Conservation (phyloP, 2,329 filamentous ascomycete species). For the Colletotrichum tofieldiae region DNA sequence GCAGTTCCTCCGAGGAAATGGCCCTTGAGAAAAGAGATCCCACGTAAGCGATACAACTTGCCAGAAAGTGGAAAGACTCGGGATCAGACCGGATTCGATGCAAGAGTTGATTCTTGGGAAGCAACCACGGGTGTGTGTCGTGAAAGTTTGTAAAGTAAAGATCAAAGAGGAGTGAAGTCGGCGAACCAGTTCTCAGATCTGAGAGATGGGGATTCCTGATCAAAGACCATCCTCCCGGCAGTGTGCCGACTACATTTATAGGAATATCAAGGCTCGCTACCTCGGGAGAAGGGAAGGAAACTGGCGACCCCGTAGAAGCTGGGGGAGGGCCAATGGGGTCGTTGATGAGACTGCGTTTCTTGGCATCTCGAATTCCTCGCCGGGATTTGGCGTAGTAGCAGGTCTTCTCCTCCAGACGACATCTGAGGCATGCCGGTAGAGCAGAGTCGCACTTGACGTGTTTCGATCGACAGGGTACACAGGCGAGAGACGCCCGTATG, state of each 20-base stretch:
- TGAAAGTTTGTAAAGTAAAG: conserved; percentile 50
- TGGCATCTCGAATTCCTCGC: conserved; percentile 58
- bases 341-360: conserved; percentile 52
- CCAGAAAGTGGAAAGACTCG: conserved; percentile 48
- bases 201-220: conserved; percentile 40
- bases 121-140: conserved; percentile 43
- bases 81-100: conserved; percentile 24
- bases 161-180: conserved; percentile 43
- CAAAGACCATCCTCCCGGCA: conserved; percentile 47
- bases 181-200: conserved; percentile 37
- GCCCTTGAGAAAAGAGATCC: conserved; percentile 55
- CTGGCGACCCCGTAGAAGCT: conserved; percentile 10
- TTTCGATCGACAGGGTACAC: conserved; percentile 65
- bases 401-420: conserved; percentile 58
- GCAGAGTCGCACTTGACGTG: conserved; percentile 56
- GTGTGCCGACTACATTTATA: conserved; percentile 44
- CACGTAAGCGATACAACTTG: conserved; percentile 55
- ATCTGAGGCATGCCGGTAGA: conserved; percentile 61
- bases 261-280: conserved; percentile 43
- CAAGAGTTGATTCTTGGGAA: conserved; percentile 40
- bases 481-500: conserved; percentile 60
- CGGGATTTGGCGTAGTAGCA: conserved; percentile 66
- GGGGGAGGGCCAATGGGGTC: conserved; percentile 45
- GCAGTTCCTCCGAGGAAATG: conserved; percentile 50
- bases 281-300: conserved; percentile 43